Conservation (phyloP, 2,329 filamentous ascomycete species). For the Arthrobotrys sinensis region DNA sequence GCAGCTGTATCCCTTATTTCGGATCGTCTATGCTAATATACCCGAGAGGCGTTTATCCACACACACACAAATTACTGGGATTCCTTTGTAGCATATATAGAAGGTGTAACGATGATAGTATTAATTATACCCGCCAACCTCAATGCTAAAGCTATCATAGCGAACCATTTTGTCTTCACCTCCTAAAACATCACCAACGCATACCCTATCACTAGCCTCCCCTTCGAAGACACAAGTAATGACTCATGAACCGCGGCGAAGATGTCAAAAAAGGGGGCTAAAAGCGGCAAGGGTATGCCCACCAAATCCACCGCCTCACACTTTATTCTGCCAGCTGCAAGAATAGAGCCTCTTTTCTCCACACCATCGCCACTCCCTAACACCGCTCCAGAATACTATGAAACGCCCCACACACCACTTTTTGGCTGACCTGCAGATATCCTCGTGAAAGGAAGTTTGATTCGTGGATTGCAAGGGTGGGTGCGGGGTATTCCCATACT, state of each 20-base stretch:
- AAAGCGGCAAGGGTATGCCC: conserved; percentile 37
- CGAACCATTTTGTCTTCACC: conserved; percentile 25
- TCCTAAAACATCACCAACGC: conserved; percentile 19
- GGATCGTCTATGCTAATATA: too few species aligned
- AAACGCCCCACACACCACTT: conserved; percentile 41
- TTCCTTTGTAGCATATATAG: background rate
- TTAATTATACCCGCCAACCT: conserved; percentile 4
- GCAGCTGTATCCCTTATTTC: too few species aligned
- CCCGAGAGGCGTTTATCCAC: too few species aligned
- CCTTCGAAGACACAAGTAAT: conserved; percentile 10
- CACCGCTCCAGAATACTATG: conserved; percentile 41
- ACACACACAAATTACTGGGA: too few species aligned
- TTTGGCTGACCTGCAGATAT: conserved; percentile 9
- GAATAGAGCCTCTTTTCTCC: conserved; percentile 1
- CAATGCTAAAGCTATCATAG: conserved; percentile 37
- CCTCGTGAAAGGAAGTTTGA: conserved; percentile 6
- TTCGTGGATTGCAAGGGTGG: background rate
- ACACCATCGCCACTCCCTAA: conserved; percentile 4
- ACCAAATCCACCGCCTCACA: conserved; percentile 19
- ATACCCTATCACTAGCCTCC: conserved; percentile 3
- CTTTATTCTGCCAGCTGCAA: conserved; percentile 16
- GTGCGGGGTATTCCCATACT: conserved; percentile 35
- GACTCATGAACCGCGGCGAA: conserved; percentile 2
- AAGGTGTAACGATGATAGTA: conserved; percentile 48
- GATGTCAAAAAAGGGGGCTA: conserved; percentile 21